Base-by-base conservation (phyloP, 1,284 basidiomycete species). In the Tilletia setariae region DNA sequence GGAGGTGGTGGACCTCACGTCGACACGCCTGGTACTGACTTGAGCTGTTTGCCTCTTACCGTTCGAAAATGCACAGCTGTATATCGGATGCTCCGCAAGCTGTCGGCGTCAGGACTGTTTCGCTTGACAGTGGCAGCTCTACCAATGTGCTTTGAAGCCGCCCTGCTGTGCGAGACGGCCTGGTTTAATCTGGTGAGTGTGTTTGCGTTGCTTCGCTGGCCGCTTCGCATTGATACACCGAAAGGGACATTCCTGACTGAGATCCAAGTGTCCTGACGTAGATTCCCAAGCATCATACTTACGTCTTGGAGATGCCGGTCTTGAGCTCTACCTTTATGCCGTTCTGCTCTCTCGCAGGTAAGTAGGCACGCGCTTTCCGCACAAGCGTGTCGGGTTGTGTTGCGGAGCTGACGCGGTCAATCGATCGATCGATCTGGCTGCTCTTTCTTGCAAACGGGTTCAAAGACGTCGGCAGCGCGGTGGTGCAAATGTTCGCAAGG, bases 101-200 rank as follows among this genome's bases (percentile, higher is more conserved):
- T 59, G 6, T 6, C 16, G 16, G 8, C 16, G 23, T 25, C 53
- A 9, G 53, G 53, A 8, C 53, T 28, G n/a, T 59, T 59, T 25
- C 53, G 53, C 23, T 30, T 59, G 1, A 59, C 53, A 15, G 53
- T 59, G 2, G 25, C 32, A 21, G 32, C 7, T 25, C 53, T 59
- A 9, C 53, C 53, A 13, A 30, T 59, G 1, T 59, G 53, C 53
- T 59, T 59, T 30, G 53, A 59, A 30, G 53, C 53, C 9, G 49
- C 11, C 11, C 53, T 59, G 23, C 53, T 59, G 11, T 59, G 53
- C 53, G 53, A 59, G 23, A 25, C 7, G 1, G 9, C 53, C 7
- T 59, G 53, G 53, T 59, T 59, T 19, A 28, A 13, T 9, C 28
- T 59, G 7, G 19, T 44, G 43, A 44, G 43, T 44, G 9, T 44